Evolutionary conservation across 768 basidiomycete species (phyloP).

Genomic region (Tricholoma furcatifolium): DNA sequence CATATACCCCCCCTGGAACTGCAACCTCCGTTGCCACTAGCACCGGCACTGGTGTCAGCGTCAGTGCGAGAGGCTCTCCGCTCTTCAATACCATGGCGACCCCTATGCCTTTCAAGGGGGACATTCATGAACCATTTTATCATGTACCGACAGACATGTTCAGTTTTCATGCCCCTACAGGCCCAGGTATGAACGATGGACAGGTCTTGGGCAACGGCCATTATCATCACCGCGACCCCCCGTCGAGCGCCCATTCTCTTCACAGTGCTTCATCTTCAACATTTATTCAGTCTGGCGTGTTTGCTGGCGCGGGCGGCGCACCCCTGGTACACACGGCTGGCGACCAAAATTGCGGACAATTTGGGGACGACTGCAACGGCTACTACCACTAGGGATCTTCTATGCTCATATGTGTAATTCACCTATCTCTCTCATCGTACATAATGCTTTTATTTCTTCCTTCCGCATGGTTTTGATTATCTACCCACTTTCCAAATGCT

Average conservation of each 20-base stretch:
- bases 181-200: slow-evolving; percentile 26
- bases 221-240: slow-evolving; percentile 29
- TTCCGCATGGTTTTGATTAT: neutral
- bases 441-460: neutral
- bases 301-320: slow-evolving; percentile 22
- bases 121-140: slow-evolving; percentile 40
- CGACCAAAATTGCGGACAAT: slow-evolving; percentile 42
- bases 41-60: slow-evolving; percentile 39
- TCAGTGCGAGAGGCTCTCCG: slow-evolving; percentile 41
- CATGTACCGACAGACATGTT: slow-evolving; percentile 44
- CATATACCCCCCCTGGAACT: slow-evolving; percentile 64
- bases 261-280: slow-evolving; percentile 17
- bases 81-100: slow-evolving; percentile 36
- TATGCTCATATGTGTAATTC: neutral
- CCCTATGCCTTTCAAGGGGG: slow-evolving; percentile 31
- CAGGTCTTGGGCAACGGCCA: slow-evolving; percentile 26
- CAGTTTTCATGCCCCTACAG: slow-evolving; percentile 41
- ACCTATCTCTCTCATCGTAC: neutral
- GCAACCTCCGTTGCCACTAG: slow-evolving; percentile 48
- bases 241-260: slow-evolving; percentile 22
- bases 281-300: slow-evolving; percentile 22
- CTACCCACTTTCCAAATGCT: neutral
- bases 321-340: slow-evolving; percentile 31
- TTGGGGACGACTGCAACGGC: slow-evolving; percentile 41
- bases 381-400: slow-evolving; percentile 29